Evolutionary conservation across 2,329 filamentous ascomycete species (phyloP), one percentile per base, ranked within the genome.

Genomic region (Exophiala spinifera): DNA sequence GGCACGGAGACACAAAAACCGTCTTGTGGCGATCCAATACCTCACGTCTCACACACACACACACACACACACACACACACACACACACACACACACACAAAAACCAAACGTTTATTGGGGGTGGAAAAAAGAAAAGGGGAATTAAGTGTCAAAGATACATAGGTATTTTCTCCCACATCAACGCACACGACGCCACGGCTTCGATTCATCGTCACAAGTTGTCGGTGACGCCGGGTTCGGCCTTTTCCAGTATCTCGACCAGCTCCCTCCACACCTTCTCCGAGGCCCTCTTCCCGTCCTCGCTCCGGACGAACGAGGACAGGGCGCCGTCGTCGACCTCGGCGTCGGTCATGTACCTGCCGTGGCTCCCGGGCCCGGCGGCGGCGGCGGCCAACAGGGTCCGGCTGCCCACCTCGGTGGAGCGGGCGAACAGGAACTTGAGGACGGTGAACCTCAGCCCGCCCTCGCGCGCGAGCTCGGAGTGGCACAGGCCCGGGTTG

Each of bases 401-500:
- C 11, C 79, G 70, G 53, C 70, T 73, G 1, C 79, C 79, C 2
- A 72, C 69, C 65, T 81, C 79, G 0, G 74, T 72, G 0, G 70
- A 70, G 17, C 77, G 69, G 1, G 71, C 77, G 33, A 76, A 48
- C 17, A 74, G 5, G 10, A 68, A 48, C 20, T 69, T 66, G 33
- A 76, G 31, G 8, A 71, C 51, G 44, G 63, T 31, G 13, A 64
- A 48, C 1, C 58, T 36, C 31, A 62, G 31, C 15, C 49, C 50
- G 0, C 47, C 21, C 0, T 79, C 72, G 1, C 79, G 69, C 4
- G 59, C 62, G 1, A 83, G 67, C 20, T 74, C 67, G 0, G 76
- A 76, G 37, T 79, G 70, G 63, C 80, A 83, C 25, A 78, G 68
- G 1, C 80, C 80, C 0, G 81, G 80, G 52, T 79, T 80, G 17